Percentiles rank a stretch among this genome's conserved stretches.
Conservation (phyloP, 345 rosid genomes). For the Erucastrum elatum region DNA sequence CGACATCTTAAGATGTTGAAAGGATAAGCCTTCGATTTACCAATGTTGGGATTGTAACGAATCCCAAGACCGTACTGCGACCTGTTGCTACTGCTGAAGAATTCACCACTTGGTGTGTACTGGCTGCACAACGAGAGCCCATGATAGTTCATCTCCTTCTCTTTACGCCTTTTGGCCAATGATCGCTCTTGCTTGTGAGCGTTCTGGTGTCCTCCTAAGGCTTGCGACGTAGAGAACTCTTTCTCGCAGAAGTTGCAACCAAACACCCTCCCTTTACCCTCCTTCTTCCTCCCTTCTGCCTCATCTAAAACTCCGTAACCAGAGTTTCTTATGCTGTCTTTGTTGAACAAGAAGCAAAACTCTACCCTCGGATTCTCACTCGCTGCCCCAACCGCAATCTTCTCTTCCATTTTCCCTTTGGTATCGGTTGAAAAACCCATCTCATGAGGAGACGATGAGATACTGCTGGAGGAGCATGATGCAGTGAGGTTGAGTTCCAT, state of each 20-base stretch:
- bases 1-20: conserved; percentile 32
- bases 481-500: conserved; percentile 36
- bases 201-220: conserved; percentile 81
- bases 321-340: conserved; percentile 23
- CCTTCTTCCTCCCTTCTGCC: conserved; percentile 20
- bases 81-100: conserved; percentile 17
- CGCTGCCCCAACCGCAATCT: conserved; percentile 1
- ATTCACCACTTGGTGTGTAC: conserved; percentile 21
- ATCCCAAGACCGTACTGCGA: conserved; percentile 33
- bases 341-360: conserved; percentile 32
- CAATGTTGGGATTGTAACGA: conserved; percentile 35
- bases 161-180: conserved; percentile 54
- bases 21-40: conserved; percentile 32
- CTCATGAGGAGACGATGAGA: conserved; percentile 37
- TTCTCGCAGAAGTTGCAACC: conserved; percentile 60
- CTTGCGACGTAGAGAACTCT: conserved; percentile 64
- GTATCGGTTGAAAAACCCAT: not conserved
- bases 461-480: conserved; percentile 33
- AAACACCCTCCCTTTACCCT: conserved; percentile 40
- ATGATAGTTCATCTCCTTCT: conserved; percentile 30
- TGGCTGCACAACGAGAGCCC: conserved; percentile 31
- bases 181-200: conserved; percentile 75
- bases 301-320: conserved; percentile 13
- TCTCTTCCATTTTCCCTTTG: conserved; percentile 29
- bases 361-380: conserved; percentile 27